Conservation (phyloP, 2,329 filamentous ascomycete genomes). For the Capronia americana region DNA sequence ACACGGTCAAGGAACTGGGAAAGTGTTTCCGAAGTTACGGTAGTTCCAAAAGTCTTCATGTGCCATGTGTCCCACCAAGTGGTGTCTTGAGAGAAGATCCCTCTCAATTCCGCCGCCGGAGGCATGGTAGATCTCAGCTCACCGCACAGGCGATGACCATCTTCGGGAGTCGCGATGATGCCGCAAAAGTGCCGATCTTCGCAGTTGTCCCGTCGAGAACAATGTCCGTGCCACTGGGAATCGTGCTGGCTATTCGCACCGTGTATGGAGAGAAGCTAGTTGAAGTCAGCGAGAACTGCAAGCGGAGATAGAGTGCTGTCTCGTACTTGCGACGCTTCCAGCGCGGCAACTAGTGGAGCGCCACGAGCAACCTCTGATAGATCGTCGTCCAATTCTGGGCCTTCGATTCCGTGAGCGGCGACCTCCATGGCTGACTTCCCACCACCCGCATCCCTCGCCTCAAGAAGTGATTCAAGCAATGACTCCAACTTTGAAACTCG, state of each 20-base stretch:
- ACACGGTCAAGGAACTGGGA: slow-evolving; percentile 8
- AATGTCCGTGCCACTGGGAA: neutral
- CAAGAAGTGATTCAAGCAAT: neutral
- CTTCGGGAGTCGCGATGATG: neutral
- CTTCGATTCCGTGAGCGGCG: neutral
- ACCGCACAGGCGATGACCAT: neutral
- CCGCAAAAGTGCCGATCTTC: neutral
- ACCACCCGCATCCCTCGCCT: neutral
- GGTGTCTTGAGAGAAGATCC: slow-evolving; percentile 5
- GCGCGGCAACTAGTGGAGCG: slow-evolving; percentile 12
- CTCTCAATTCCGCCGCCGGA: slow-evolving; percentile 4
- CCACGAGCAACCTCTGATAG: slow-evolving; percentile 4
- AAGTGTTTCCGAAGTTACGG: slow-evolving; percentile 2
- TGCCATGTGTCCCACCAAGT: slow-evolving; percentile 24
- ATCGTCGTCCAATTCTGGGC: slow-evolving; percentile 2
- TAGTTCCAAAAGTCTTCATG: slow-evolving; percentile 21
- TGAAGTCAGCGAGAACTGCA: neutral
- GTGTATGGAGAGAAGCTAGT: slow-evolving; percentile 15
- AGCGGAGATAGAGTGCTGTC: neutral
- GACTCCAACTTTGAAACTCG: slow-evolving; percentile 14
- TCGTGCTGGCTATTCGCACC: neutral
- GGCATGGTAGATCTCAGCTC: slow-evolving; percentile 16
- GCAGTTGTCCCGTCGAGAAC: neutral
- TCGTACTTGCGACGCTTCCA: slow-evolving; percentile 17
- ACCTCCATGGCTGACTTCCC: neutral